Conservation (phyloP, 2,329 filamentous ascomycete genomes). For the Fusarium sp. region DNA sequence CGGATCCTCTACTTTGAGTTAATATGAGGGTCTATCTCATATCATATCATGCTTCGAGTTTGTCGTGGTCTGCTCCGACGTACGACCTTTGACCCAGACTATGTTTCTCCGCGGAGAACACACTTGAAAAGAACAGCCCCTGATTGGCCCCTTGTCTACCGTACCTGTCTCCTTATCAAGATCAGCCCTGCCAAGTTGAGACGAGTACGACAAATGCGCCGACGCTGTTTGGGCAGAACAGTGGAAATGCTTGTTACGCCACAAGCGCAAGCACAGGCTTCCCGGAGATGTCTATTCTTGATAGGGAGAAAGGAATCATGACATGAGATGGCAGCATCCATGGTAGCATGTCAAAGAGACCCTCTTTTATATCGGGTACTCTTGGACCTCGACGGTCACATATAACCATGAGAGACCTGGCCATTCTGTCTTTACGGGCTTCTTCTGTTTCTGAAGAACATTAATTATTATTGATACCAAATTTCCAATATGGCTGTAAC, state of each 20-base stretch:
- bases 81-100: constrained; percentile 29
- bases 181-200: constrained; percentile 21
- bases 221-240: constrained; percentile 9
- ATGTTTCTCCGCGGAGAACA: constrained; percentile 42
- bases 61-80: constrained; percentile 35
- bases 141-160: constrained; percentile 35
- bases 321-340: constrained; percentile 10
- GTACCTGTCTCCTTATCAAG: constrained; percentile 41
- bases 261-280: neutral
- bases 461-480: constrained; percentile 1
- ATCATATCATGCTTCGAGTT: constrained; percentile 20
- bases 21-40: constrained; percentile 22
- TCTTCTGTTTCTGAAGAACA: neutral
- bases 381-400: constrained; percentile 13
- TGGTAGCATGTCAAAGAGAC: constrained; percentile 19
- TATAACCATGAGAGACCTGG: constrained; percentile 31
- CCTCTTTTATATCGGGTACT: constrained; percentile 27
- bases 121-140: neutral
- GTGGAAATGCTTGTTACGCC: constrained; percentile 42
- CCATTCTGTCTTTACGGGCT: neutral
- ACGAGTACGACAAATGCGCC: constrained; percentile 20
- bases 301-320: constrained; percentile 35
- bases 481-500: constrained; percentile 32
- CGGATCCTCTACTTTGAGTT: neutral
- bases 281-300: constrained; percentile 42